Conservation (phyloP, 495 filamentous ascomycete genomes). For the Tuber umbilicatum region DNA sequence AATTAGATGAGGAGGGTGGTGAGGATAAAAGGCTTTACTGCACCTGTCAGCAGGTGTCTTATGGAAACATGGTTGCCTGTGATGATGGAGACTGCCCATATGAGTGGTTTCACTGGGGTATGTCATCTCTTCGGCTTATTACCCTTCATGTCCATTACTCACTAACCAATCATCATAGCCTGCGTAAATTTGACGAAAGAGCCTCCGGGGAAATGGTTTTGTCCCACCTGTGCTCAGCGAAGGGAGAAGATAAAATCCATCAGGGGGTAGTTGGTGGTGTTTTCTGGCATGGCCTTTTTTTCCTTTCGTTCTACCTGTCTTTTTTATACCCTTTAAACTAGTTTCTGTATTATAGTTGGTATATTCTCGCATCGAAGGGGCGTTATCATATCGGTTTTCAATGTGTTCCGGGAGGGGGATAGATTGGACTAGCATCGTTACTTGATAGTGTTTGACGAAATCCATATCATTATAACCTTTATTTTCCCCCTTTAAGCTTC, state of each 20-base stretch:
- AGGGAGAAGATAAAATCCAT: constrained; percentile 46
- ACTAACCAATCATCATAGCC: constrained; percentile 20
- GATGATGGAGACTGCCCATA: constrained; percentile 87
- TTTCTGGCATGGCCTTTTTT: constrained; percentile 6
- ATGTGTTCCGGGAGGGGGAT: neutral
- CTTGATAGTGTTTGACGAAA: neutral
- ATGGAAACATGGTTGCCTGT: constrained; percentile 97
- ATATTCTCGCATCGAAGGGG: neutral
- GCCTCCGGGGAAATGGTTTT: constrained; percentile 88
- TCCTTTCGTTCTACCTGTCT: neutral
- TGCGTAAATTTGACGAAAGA: constrained; percentile 87
- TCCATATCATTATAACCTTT: neutral
- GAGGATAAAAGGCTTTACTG: constrained; percentile 89
- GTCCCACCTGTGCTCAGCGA: constrained; percentile 67
- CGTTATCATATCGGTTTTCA: neutral
- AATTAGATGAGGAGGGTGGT: constrained; percentile 75
- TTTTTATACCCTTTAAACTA: neutral
- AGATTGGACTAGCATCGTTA: neutral
- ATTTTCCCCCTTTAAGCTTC: neutral
- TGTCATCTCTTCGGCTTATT: constrained; percentile 3
- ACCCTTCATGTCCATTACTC: constrained; percentile 2
- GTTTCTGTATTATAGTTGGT: neutral
- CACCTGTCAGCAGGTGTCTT: constrained; percentile 83
- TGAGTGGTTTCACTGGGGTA: constrained; percentile 97
- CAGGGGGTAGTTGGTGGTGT: constrained; percentile 7